Percentiles rank a stretch among this genome's conserved stretches.
These are phyloP conservation scores for Neopestalotiopsis sp. DNA, from an alignment of 2,329 filamentous ascomycete genomes.

Conservation along the genomic window DNA sequence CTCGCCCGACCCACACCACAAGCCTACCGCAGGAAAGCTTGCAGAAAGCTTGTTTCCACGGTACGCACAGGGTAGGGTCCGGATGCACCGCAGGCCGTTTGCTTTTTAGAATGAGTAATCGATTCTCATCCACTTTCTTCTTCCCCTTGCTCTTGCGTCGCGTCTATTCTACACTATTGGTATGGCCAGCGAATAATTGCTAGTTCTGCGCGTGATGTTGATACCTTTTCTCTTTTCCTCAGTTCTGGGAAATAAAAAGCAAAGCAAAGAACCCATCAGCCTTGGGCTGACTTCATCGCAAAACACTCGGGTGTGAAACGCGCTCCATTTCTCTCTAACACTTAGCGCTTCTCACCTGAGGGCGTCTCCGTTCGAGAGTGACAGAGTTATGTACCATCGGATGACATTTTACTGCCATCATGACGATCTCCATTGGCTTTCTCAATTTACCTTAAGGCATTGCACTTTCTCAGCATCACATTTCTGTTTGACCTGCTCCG, in stretches of 20 bases:
- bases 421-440: too few species aligned
- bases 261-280: neutral
- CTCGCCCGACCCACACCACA: neutral
- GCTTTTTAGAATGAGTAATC: neutral
- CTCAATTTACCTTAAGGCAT: too few species aligned
- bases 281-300: neutral
- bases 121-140: neutral
- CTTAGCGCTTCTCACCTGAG: slow-evolving; percentile 9
- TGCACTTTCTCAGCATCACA: too few species aligned
- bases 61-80: neutral
- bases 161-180: too few species aligned
- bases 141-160: neutral
- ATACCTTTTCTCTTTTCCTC: neutral
- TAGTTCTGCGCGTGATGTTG: too few species aligned
- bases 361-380: neutral
- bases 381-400: neutral
- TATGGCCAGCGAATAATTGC: too few species aligned
- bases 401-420: neutral
- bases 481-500: too few species aligned
- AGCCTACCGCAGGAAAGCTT: slow-evolving; percentile 16
- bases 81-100: neutral
- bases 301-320: neutral
- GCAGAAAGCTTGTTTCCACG: slow-evolving; percentile 18
- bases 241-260: neutral
- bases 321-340: slow-evolving; percentile 6